Conservation (phyloP, 441 rosid species). For the Isatis lusitanica region DNA sequence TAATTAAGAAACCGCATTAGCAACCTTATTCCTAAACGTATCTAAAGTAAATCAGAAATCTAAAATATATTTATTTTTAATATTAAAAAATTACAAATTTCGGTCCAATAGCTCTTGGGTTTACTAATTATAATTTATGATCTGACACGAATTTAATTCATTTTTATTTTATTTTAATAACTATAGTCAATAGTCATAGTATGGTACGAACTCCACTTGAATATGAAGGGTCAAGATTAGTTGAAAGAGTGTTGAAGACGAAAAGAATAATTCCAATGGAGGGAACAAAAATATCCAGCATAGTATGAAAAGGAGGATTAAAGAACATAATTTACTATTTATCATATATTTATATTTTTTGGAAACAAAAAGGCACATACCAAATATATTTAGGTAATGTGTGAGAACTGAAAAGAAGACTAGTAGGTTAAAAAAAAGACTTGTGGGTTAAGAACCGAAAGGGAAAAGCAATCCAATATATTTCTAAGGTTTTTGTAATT, state of each 20-base stretch:
- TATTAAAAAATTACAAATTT: background rate
- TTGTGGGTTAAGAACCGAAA: constrained; percentile 32
- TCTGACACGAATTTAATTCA: background rate
- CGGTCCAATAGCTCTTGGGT: background rate
- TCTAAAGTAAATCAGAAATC: background rate
- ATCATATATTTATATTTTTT: background rate
- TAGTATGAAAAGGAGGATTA: constrained; percentile 15
- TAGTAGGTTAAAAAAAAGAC: constrained; percentile 21
- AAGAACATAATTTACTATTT: background rate
- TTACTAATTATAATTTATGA: background rate
- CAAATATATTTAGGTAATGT: background rate
- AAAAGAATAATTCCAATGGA: constrained; percentile 24
- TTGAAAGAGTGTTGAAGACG: constrained; percentile 31
- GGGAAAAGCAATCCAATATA: constrained; percentile 12
- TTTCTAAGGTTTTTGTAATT: background rate
- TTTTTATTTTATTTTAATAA: background rate
- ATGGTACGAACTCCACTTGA: constrained; percentile 24
- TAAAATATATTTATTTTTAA: background rate
- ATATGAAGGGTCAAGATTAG: constrained; percentile 19
- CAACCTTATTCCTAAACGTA: background rate
- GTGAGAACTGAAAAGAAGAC: constrained; percentile 17
- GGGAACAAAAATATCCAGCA: constrained; percentile 16
- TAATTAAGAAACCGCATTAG: background rate
- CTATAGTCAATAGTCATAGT: background rate
- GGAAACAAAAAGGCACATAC: background rate